Percentiles rank a stretch among this genome's conserved stretches.
These are phyloP conservation scores for Musa balbisiana DNA, from an alignment of 202 grass and related monocot species.

Conservation along the genomic window DNA sequence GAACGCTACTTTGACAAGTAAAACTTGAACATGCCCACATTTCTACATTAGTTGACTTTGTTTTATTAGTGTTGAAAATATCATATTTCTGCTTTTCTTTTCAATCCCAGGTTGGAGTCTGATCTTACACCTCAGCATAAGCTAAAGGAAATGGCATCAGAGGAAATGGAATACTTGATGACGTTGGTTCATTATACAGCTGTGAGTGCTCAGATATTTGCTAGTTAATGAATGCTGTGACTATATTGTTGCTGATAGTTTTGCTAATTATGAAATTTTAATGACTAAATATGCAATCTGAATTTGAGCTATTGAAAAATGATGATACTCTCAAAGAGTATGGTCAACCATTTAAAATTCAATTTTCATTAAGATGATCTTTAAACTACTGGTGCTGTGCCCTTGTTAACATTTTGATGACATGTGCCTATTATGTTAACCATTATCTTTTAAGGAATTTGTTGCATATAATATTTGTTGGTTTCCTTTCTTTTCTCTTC, in stretches of 20 bases:
- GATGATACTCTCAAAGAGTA: too few relatives aligned
- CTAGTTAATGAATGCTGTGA: background rate
- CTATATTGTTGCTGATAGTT: background rate
- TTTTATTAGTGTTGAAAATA: conserved; percentile 1
- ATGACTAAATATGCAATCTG: too few relatives aligned
- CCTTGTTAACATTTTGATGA: too few relatives aligned
- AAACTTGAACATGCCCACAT: conserved; percentile 4
- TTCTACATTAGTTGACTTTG: background rate
- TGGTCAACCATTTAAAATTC: too few relatives aligned
- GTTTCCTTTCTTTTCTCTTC: too few relatives aligned
- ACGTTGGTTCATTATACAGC: conserved; percentile 58
- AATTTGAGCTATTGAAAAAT: too few relatives aligned
- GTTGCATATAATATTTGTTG: too few relatives aligned
- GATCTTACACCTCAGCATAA: conserved; percentile 48
- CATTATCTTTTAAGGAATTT: too few relatives aligned
- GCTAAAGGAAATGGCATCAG: conserved; percentile 56
- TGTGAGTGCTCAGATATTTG: conserved; percentile 47
- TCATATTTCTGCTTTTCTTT: conserved; percentile 3
- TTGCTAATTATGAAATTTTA: background rate
- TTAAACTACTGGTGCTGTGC: too few relatives aligned
- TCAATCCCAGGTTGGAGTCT: conserved; percentile 53
- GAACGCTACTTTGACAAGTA: conserved; percentile 92
- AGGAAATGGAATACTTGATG: conserved; percentile 67
- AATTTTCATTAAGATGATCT: too few relatives aligned
- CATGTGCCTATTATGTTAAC: too few relatives aligned